Conservation (phyloP, 139 green algal genomes). For the Astrephomene gubernaculifera region DNA sequence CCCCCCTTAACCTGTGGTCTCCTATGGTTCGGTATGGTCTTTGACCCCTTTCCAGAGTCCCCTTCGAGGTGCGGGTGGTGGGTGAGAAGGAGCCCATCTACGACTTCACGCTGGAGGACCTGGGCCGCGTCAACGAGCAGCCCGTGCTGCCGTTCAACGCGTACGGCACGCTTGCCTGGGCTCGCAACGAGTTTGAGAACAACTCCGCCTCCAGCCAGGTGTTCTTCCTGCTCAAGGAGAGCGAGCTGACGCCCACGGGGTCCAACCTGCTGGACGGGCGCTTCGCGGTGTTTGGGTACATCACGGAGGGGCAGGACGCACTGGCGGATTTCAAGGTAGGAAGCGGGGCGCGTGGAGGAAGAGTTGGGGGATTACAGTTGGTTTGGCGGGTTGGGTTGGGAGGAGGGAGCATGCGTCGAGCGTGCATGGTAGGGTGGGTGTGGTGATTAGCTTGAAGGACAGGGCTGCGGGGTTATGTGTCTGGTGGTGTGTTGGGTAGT, state of each 20-base stretch:
- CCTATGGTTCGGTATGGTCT: too few species aligned
- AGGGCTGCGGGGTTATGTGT: too few species aligned
- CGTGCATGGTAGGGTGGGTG: too few species aligned
- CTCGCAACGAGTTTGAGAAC: conserved; percentile 95
- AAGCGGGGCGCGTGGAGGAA: too few species aligned
- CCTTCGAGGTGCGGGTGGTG: conserved; percentile 92
- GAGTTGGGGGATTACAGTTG: too few species aligned
- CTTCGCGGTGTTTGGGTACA: conserved; percentile 98
- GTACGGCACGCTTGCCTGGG: conserved; percentile 96
- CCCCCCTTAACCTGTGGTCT: too few species aligned
- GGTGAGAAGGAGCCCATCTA: conserved; percentile 96
- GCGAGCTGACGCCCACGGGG: conserved; percentile 95
- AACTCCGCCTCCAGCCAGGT: conserved; percentile 93
- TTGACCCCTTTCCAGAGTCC: conserved; percentile 71
- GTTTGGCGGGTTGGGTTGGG: not conserved
- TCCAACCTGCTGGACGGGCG: conserved; percentile 98
- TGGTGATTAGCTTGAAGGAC: too few species aligned
- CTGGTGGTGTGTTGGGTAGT: too few species aligned
- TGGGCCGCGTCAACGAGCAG: conserved; percentile 89
- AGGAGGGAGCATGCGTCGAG: too few species aligned
- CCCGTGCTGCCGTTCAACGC: conserved; percentile 98
- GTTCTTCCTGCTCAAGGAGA: conserved; percentile 99
- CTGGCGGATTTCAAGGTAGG: conserved; percentile 66
- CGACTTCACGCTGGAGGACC: conserved; percentile 95
- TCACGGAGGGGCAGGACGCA: conserved; percentile 77